A percentile compares a stretch with the other conserved stretches of the same genome.
phyloP scores from a whole-genome alignment of 257 asterid species.

The Ilex aquifolium region DNA sequence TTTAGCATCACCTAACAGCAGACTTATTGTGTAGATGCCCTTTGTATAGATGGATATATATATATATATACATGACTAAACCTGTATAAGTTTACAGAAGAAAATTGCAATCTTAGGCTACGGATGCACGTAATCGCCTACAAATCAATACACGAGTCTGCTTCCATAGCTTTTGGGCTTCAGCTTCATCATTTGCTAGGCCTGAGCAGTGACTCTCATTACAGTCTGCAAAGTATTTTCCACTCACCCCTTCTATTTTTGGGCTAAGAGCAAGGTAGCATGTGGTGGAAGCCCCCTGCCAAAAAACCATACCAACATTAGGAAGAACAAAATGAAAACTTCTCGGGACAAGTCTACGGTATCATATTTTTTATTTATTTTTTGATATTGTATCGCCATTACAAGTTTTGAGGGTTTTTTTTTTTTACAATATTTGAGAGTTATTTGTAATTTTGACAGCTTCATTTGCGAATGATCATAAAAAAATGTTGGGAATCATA shows the following conservation, averaged over 20 bases:
- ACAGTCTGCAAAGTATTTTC: conserved; percentile 85
- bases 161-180: conserved; percentile 59
- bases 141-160: conserved; percentile 54
- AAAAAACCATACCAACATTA: neutral
- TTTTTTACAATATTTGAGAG: too few species aligned
- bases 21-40: too few species aligned
- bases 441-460: too few species aligned
- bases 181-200: conserved; percentile 50
- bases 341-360: too few species aligned
- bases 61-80: conserved; percentile 42
- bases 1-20: too few species aligned
- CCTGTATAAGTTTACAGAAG: conserved; percentile 5
- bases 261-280: conserved; percentile 80
- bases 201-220: conserved; percentile 64
- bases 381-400: too few species aligned
- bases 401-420: too few species aligned
- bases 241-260: conserved; percentile 41
- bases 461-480: too few species aligned
- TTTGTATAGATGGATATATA: neutral
- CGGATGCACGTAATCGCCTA: conserved; percentile 39
- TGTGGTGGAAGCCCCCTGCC: conserved; percentile 88
- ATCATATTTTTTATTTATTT: too few species aligned
- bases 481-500: too few species aligned
- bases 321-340: neutral
- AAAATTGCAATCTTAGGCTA: conserved; percentile 10